Conservation (phyloP, 345 rosid genomes). For the Toxicodendron radicans region DNA sequence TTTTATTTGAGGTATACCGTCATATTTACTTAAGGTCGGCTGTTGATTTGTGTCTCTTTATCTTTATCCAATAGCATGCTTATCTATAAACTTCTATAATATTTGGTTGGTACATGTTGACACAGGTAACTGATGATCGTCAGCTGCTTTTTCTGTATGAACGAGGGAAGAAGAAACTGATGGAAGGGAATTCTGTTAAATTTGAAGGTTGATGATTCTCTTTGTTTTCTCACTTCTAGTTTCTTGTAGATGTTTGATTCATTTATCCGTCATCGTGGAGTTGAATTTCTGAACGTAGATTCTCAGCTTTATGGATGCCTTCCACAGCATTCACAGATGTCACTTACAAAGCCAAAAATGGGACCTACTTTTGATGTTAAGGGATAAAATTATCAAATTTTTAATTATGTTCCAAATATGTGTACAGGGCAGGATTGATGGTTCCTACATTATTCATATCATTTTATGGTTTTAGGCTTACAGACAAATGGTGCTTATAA, state of each 20-base stretch:
- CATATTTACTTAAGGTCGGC: constrained; percentile 8
- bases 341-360: too few relatives aligned
- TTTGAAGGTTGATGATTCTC: constrained; percentile 59
- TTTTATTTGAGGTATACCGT: constrained; percentile 71
- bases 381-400: too few relatives aligned
- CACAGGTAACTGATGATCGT: constrained; percentile 62
- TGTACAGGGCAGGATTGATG: background rate
- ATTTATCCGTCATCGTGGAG: background rate
- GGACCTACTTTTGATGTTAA: too few relatives aligned
- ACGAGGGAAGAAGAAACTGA: constrained; percentile 74
- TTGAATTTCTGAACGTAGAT: background rate
- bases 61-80: constrained; percentile 5
- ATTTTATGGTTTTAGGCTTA: too few relatives aligned
- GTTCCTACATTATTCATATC: background rate
- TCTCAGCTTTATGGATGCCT: background rate
- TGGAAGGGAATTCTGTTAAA: constrained; percentile 76
- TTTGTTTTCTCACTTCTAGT: constrained; percentile 1
- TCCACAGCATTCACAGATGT: background rate
- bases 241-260: constrained; percentile 1
- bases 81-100: background rate
- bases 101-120: constrained; percentile 14
- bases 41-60: constrained; percentile 16
- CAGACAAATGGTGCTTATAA: background rate
- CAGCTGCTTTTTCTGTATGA: constrained; percentile 61
- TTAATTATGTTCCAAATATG: background rate